Evolutionary conservation across 2,329 filamentous ascomycete species (phyloP).

Genomic region (Aureobasidium zeae): DNA sequence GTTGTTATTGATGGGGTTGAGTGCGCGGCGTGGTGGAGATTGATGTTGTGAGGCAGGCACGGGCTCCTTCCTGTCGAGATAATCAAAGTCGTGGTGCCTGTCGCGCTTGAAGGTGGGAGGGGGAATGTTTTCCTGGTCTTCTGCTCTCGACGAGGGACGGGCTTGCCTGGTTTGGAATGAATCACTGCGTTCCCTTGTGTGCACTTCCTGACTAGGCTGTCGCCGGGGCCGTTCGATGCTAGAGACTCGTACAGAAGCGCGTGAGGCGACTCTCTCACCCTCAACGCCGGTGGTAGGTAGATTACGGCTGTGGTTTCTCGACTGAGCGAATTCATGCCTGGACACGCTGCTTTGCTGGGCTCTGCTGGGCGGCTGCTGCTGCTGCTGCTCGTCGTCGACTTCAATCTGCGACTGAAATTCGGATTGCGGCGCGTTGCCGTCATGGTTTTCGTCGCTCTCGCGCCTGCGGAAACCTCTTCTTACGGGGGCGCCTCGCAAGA

Average conservation of each 20-base stretch:
- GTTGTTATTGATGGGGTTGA: slow-evolving; percentile 50
- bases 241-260: slow-evolving; percentile 25
- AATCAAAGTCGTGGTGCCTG: slow-evolving; percentile 46
- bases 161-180: slow-evolving; percentile 34
- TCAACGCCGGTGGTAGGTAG: slow-evolving; percentile 20
- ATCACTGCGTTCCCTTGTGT: slow-evolving; percentile 9
- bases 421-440: slow-evolving; percentile 20
- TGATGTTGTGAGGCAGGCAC: slow-evolving; percentile 24
- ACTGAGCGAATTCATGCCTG: slow-evolving; percentile 28
- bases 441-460: slow-evolving; percentile 40
- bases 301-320: slow-evolving; percentile 21
- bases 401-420: slow-evolving; percentile 2
- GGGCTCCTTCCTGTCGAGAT: slow-evolving; percentile 46
- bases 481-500: slow-evolving; percentile 65
- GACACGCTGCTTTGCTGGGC: slow-evolving; percentile 27
- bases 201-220: slow-evolving; percentile 22
- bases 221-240: slow-evolving; percentile 24
- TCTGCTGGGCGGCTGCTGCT: too few relatives aligned
- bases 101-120: slow-evolving; percentile 58
- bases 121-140: slow-evolving; percentile 80
- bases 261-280: slow-evolving; percentile 23
- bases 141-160: slow-evolving; percentile 42
- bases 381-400: neutral
- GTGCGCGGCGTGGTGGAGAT: slow-evolving; percentile 34
- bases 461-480: slow-evolving; percentile 58